A percentile compares a stretch with the other conserved stretches of the same genome.
phyloP scores from a whole-genome alignment of 192 early-diverging fungal genomes.

The Haplosporangium gracile region DNA sequence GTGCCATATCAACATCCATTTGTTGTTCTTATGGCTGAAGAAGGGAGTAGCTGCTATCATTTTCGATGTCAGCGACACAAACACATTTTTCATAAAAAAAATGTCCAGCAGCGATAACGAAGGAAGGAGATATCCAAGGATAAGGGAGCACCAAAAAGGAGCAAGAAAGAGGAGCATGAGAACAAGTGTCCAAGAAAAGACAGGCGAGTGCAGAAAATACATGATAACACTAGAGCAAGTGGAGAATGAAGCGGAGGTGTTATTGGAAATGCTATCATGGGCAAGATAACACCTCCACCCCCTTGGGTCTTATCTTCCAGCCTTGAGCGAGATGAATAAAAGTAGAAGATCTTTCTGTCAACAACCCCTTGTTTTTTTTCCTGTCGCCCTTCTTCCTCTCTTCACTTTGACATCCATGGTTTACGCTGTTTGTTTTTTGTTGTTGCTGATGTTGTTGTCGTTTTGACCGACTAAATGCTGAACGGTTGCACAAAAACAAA shows the following conservation, averaged over 20 bases:
- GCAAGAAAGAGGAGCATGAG: neutral
- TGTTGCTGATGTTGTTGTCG: neutral
- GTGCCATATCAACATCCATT: neutral
- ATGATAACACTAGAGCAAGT: neutral
- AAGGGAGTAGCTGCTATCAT: neutral
- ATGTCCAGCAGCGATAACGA: neutral
- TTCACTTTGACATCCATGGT: conserved; percentile 5
- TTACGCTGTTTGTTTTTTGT: neutral
- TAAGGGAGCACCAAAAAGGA: neutral
- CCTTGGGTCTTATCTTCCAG: conserved; percentile 1
- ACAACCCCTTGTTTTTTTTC: neutral
- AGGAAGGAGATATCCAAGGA: neutral
- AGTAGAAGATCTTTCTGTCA: neutral
- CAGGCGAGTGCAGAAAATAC: neutral
- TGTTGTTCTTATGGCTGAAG: neutral
- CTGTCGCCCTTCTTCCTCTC: neutral
- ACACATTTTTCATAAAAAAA: neutral
- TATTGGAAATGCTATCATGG: neutral
- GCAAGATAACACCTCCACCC: neutral
- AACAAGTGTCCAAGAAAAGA: neutral
- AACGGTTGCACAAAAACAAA: neutral
- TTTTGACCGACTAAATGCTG: neutral
- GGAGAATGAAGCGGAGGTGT: conserved; percentile 3
- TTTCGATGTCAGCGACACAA: conserved; percentile 10
- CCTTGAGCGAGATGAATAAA: conserved; percentile 1